Conservation (phyloP, 192 early-diverging fungal species). For the Backusella tuberculispora region DNA sequence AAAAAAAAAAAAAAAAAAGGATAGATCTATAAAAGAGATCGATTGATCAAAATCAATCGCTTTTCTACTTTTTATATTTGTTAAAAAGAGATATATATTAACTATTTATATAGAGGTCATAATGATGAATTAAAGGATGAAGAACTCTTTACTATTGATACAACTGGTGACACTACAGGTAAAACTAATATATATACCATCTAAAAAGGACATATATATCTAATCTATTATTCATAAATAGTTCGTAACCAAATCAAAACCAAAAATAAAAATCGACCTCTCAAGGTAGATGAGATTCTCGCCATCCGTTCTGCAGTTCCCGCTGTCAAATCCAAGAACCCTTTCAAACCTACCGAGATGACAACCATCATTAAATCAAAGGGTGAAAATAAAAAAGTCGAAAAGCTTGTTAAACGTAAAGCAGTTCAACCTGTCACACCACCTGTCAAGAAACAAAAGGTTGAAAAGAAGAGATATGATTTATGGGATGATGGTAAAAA, state of each 20-base stretch:
- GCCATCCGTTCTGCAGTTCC: conserved; percentile 69
- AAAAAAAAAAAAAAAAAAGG: too few relatives aligned
- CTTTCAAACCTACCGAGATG: conserved; percentile 1
- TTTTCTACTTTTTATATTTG: background rate
- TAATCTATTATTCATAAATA: background rate
- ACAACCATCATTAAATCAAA: conserved; percentile 44
- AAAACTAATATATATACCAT: background rate
- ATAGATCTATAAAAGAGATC: too few relatives aligned
- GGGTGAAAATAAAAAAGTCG: conserved; percentile 39
- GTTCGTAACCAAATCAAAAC: background rate
- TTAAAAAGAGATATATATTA: background rate
- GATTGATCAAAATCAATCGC: background rate
- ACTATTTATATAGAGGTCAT: conserved; percentile 10
- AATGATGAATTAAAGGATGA: conserved; percentile 41
- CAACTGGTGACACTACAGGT: conserved; percentile 62
- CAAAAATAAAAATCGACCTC: conserved; percentile 43
- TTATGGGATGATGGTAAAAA: conserved; percentile 55
- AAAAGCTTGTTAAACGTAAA: conserved; percentile 52
- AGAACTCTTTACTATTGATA: conserved; percentile 75
- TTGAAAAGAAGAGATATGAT: conserved; percentile 54
- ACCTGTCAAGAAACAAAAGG: conserved; percentile 33
- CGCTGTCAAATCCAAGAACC: conserved; percentile 39
- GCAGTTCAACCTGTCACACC: conserved; percentile 1
- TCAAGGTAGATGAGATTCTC: conserved; percentile 87
- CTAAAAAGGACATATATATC: background rate